Percentiles rank a stretch among this genome's conserved stretches.
phyloP scores from a whole-genome alignment of 306 rosid genomes.

The Cucurbita pepo region DNA sequence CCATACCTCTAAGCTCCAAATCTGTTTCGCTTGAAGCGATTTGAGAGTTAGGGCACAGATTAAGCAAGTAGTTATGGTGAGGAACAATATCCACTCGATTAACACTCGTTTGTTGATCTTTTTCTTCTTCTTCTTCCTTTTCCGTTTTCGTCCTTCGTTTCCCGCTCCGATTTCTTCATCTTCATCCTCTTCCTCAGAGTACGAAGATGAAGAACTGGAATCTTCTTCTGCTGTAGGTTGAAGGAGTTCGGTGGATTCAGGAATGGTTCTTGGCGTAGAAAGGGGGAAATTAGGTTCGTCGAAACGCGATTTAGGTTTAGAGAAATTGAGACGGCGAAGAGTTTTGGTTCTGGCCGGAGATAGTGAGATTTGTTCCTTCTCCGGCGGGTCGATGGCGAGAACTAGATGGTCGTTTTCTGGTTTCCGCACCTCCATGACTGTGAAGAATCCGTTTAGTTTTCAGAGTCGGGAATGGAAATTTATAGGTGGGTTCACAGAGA shows the following conservation, averaged over 20 bases:
- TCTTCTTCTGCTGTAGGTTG: neutral
- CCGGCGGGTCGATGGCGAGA: slow-evolving; percentile 18
- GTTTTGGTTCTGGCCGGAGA: slow-evolving; percentile 10
- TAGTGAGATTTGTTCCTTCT: neutral
- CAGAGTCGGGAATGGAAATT: neutral
- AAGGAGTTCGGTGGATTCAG: slow-evolving; percentile 8
- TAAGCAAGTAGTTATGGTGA: slow-evolving; percentile 23
- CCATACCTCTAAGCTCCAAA: slow-evolving; percentile 26
- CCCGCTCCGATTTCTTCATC: slow-evolving; percentile 14
- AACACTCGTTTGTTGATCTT: slow-evolving; percentile 24
- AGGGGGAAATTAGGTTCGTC: slow-evolving; percentile 16
- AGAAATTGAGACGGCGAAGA: slow-evolving; percentile 21
- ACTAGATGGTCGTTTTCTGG: slow-evolving; percentile 12
- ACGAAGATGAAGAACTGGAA: neutral
- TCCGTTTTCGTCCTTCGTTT: slow-evolving; percentile 2
- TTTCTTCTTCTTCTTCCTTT: slow-evolving; percentile 2
- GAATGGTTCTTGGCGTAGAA: slow-evolving; percentile 8
- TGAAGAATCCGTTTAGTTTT: no score
- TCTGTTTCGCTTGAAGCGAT: slow-evolving; percentile 3
- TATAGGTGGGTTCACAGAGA: neutral
- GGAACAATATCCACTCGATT: slow-evolving; percentile 30
- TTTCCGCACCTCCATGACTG: neutral
- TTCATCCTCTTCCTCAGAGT: slow-evolving; percentile 10
- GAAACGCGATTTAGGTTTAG: slow-evolving; percentile 34
- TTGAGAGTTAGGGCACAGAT: slow-evolving; percentile 19